phyloP scores from a whole-genome alignment of 208 protist genomes.

The Wallacemonas rigidus region DNA sequence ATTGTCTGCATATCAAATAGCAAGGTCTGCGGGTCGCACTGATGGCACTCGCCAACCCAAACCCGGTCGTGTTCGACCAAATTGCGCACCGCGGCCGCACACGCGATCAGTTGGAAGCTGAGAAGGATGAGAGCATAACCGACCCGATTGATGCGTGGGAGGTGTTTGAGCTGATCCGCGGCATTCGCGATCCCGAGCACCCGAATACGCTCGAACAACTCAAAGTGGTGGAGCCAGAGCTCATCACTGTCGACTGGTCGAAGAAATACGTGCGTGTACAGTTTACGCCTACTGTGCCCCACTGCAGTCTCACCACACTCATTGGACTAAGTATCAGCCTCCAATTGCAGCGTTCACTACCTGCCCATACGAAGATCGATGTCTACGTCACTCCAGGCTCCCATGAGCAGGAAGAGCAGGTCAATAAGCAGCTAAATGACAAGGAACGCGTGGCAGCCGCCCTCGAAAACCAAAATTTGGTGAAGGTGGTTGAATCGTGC shows the following conservation, averaged over 20 bases:
- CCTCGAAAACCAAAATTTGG: slow-evolving; percentile 94
- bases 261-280: slow-evolving; percentile 78
- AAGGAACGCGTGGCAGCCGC: slow-evolving; percentile 98
- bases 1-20: too few species aligned
- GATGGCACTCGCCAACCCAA: slow-evolving; percentile 69
- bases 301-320: slow-evolving; percentile 98
- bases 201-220: slow-evolving; percentile 98
- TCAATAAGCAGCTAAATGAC: slow-evolving; percentile 99
- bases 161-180: slow-evolving; percentile 95
- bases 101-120: slow-evolving; percentile 43
- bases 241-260: slow-evolving; percentile 89
- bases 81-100: slow-evolving; percentile 7
- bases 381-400: slow-evolving; percentile 92
- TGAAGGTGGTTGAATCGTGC: slow-evolving; percentile 86
- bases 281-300: slow-evolving; percentile 98
- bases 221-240: slow-evolving; percentile 89
- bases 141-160: slow-evolving; percentile 94
- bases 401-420: slow-evolving; percentile 94
- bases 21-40: too few species aligned
- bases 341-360: slow-evolving; percentile 95
- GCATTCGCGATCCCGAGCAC: slow-evolving; percentile 98
- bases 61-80: slow-evolving; percentile 55
- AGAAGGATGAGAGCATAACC: slow-evolving; percentile 59
- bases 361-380: slow-evolving; percentile 94
- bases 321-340: slow-evolving; percentile 98